Base-by-base conservation (phyloP, 1,284 basidiomycete genomes). In the Pyrrhoderma lamaoense region DNA sequence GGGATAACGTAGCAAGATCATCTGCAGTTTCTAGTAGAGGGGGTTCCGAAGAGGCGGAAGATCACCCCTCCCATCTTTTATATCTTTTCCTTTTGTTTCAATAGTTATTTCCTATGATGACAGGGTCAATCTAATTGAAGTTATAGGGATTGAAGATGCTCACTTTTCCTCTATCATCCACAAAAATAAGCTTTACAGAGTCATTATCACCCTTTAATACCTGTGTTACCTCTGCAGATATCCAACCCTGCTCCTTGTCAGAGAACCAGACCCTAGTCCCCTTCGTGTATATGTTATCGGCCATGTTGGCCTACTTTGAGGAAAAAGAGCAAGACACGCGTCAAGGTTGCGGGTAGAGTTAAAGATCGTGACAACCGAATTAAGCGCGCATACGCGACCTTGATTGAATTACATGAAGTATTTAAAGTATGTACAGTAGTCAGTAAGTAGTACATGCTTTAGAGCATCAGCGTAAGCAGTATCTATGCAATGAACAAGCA, bases 21-120 rank as follows among this genome's bases (percentile, higher is more conserved):
- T 99, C 95, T 36, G 93, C 92, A 23, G 92, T 93, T 73, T 99
- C 95, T 55, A 99, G 75, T 51, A 97, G 72, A 36, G 95, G 96
- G 96, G 96, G 68, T 99, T 99, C 59, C 95, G 87, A 61, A 99
- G 72, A 42, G 94, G 95, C 42, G 96, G 96, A 18, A 98, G 77
- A 47, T 76, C 75, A 58, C 82, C 78, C 62, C 81, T 80, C 47
- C 79, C 81, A 61, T 84, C 80, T 63, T 80, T 85, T 64, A 89
- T 87, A 58, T 85, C 79, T 64, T 85, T 81, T 40, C 75, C 79
- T 22, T 84, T 85, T n/a, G 89, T 91, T 58, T 82, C 81, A 45
- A 92, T 76, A 39, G 72, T 69, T 47, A 79, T 78, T 76, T 91
- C 89, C 89, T 92, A 61, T 9, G 47, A 51, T 45, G 42, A 56